Evolutionary conservation across 371 early-diverging fungal genomes (phyloP).

Genomic region (Rhizomucor pusillus): DNA sequence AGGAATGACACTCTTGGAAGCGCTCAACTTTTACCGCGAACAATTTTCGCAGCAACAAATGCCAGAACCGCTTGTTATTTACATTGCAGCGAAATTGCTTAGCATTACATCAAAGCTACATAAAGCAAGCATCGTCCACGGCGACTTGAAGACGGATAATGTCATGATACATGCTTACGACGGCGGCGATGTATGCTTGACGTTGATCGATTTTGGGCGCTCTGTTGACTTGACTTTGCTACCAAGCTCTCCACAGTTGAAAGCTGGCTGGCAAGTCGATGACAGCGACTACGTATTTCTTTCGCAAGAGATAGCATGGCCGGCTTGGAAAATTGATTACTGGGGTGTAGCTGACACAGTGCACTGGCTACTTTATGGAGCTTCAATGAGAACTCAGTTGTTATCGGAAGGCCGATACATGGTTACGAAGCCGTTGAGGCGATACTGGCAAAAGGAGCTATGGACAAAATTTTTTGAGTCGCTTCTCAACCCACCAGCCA

Average conservation of each 20-base stretch:
- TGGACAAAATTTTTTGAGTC: conserved; percentile 34
- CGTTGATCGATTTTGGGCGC: conserved; percentile 48
- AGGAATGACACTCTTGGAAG: conserved; percentile 35
- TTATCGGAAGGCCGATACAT: conserved; percentile 2
- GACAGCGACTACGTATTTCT: conserved; percentile 13
- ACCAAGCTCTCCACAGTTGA: conserved; percentile 11
- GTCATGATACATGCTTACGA: conserved; percentile 19
- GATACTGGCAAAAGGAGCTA: conserved; percentile 36
- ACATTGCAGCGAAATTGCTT: conserved; percentile 24
- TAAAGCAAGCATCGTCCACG: conserved; percentile 30
- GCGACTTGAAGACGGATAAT: conserved; percentile 53
- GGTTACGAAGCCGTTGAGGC: conserved; percentile 27
- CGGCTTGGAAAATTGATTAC: conserved; percentile 35
- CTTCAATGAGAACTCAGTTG: conserved; percentile 1
- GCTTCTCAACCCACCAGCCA: conserved; percentile 25
- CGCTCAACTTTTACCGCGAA: conserved; percentile 21
- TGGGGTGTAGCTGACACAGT: conserved; percentile 39
- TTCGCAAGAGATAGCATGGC: conserved; percentile 12
- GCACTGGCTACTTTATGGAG: conserved; percentile 36
- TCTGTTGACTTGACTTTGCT: conserved; percentile 32
- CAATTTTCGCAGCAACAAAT: conserved; percentile 9
- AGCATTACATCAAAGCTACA: conserved; percentile 30
- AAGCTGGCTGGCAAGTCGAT: conserved; percentile 34
- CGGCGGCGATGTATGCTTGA: conserved; percentile 14
- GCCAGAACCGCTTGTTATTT: conserved; percentile 37